These are phyloP conservation scores for Polymyxa betae DNA, from an alignment of 208 protist genomes.

Conservation along the genomic window DNA sequence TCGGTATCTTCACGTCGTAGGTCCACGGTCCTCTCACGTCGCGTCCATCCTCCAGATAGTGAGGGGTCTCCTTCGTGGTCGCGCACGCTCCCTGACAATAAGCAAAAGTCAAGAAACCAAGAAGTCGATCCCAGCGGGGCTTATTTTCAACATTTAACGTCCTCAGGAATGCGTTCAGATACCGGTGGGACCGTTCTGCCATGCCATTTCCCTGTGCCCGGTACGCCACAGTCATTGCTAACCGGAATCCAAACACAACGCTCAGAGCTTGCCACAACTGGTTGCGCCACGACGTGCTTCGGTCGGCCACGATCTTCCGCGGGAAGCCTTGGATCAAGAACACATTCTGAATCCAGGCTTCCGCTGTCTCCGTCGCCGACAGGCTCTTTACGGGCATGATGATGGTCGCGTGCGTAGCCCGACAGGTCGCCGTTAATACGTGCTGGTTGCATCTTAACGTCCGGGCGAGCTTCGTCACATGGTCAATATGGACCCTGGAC, in stretches of 20 bases:
- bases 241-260: not conserved
- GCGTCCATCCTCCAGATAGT: conserved; percentile 8
- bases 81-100: conserved; percentile 20
- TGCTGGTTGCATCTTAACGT: not conserved
- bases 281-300: conserved; percentile 32
- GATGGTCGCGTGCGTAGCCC: not conserved
- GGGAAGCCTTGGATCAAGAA: not conserved
- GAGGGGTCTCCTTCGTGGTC: conserved; percentile 20
- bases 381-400: not conserved
- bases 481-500: not conserved
- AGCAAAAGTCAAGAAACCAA: conserved; percentile 14
- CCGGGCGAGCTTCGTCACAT: not conserved
- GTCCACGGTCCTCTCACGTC: not conserved
- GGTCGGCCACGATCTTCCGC: conserved; percentile 3
- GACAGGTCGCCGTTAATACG: conserved; percentile 29
- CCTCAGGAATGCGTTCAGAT: conserved; percentile 45
- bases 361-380: conserved; percentile 16
- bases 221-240: conserved; percentile 42
- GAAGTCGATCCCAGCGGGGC: not conserved
- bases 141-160: not conserved
- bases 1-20: conserved; percentile 18
- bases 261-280: not conserved
- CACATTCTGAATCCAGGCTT: not conserved
- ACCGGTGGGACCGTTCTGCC: conserved; percentile 9
- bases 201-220: conserved; percentile 15